Evolutionary conservation across 306 rosid species (phyloP).

Genomic region (Dryas octopetala): DNA sequence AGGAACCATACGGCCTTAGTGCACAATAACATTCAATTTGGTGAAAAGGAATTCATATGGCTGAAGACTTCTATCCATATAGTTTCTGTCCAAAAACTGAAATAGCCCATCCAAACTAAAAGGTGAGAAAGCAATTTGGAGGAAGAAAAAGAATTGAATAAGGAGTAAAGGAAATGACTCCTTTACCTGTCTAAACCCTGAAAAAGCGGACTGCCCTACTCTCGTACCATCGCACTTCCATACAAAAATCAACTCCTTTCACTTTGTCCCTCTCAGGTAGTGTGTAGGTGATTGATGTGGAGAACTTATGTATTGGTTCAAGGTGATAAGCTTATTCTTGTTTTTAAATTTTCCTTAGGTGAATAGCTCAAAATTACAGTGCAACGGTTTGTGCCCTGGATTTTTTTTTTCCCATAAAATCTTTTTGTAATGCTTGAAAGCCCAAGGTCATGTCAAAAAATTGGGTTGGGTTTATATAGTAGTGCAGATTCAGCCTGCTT

Average conservation of each 20-base stretch:
- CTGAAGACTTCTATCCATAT: neutral
- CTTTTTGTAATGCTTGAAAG: neutral
- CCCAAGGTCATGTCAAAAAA: neutral
- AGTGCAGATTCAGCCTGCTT: slow-evolving; percentile 5
- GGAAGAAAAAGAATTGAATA: neutral
- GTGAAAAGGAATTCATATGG: neutral
- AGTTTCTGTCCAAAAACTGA: neutral
- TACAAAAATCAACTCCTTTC: no score
- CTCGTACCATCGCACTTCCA: neutral
- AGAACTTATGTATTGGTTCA: neutral
- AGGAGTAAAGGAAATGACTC: neutral
- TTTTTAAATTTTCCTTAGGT: neutral
- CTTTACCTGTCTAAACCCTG: neutral
- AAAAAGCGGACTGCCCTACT: neutral
- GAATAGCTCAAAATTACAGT: neutral
- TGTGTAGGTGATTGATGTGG: neutral
- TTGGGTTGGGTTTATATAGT: neutral
- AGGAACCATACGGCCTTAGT: neutral
- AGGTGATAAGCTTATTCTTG: neutral
- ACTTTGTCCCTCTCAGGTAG: no score
- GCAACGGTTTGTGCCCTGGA: no score
- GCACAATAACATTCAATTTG: no score
- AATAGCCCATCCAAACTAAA: neutral
- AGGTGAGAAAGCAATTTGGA: neutral
- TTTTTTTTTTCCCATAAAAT: no score